Evolutionary conservation across 2,329 filamentous ascomycete species (phyloP).

Genomic region (Cladophialophora bantiana): DNA sequence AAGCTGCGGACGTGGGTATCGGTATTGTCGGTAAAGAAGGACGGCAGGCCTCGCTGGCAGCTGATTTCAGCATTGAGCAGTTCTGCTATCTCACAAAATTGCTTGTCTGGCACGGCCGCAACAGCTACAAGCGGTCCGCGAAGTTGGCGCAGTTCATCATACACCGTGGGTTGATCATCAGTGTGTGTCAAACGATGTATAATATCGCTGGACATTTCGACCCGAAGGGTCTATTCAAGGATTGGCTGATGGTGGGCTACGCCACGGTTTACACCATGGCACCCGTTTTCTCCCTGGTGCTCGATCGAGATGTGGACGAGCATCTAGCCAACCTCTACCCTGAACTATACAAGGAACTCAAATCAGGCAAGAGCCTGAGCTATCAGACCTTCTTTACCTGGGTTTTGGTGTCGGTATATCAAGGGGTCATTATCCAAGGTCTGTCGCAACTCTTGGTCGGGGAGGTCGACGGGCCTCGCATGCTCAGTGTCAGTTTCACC

Average conservation of each 20-base stretch:
- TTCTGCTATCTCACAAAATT: conserved; percentile 95
- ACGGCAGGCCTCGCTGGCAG: conserved; percentile 89
- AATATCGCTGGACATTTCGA: conserved; percentile 92
- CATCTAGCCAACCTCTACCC: conserved; percentile 92
- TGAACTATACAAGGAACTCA: conserved; percentile 97
- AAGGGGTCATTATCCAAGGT: conserved; percentile 95
- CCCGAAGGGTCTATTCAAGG: conserved; percentile 91
- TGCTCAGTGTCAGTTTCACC: conserved; percentile 92
- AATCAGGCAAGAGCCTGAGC: conserved; percentile 80
- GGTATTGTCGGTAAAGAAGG: conserved; percentile 99
- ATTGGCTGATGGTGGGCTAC: conserved; percentile 97
- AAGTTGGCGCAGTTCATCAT: conserved; percentile 99
- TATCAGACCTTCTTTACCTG: conserved; percentile 97
- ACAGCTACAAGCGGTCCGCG: conserved; percentile 93
- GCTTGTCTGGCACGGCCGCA: conserved; percentile 97
- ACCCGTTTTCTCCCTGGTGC: conserved; percentile 89
- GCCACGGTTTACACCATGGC: conserved; percentile 94
- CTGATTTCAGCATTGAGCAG: conserved; percentile 95
- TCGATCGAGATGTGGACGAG: conserved; percentile 96
- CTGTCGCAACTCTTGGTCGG: conserved; percentile 86
- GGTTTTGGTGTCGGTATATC: conserved; percentile 94
- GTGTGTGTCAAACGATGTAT: conserved; percentile 96
- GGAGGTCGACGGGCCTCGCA: conserved; percentile 68
- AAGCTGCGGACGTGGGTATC: conserved; percentile 95
- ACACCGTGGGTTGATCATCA: conserved; percentile 93